Conservation (phyloP, 2,329 filamentous ascomycete genomes). For the Aspergillus sp. region DNA sequence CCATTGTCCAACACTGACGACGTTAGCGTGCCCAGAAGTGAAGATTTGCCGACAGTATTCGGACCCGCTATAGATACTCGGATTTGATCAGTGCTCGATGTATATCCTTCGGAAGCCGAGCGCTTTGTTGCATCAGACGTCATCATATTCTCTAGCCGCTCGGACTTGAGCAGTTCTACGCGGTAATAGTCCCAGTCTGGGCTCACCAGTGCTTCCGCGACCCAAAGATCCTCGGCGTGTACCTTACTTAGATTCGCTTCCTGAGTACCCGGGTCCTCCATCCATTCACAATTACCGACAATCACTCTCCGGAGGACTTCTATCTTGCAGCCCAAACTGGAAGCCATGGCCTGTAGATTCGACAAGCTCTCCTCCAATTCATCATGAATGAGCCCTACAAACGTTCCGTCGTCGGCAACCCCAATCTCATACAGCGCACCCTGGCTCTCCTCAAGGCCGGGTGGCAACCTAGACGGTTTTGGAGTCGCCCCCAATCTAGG, state of each 20-base stretch:
- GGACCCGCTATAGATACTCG: slow-evolving; percentile 85
- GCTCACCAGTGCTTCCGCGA: slow-evolving; percentile 85
- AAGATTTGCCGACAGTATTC: slow-evolving; percentile 90
- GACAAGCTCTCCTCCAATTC: slow-evolving; percentile 89
- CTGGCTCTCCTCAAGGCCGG: slow-evolving; percentile 87
- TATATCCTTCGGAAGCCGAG: slow-evolving; percentile 21
- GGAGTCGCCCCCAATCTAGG: slow-evolving; percentile 58
- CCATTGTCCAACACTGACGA: slow-evolving; percentile 90
- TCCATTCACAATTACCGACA: slow-evolving; percentile 76
- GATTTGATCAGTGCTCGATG: slow-evolving; percentile 68
- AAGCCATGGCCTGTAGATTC: slow-evolving; percentile 86
- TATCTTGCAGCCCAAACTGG: slow-evolving; percentile 82
- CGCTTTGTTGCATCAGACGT: slow-evolving; percentile 3
- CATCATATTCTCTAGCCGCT: slow-evolving; percentile 1
- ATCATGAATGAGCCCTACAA: slow-evolving; percentile 83
- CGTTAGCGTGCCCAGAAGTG: slow-evolving; percentile 80
- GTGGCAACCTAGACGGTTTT: slow-evolving; percentile 56
- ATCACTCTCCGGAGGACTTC: slow-evolving; percentile 77
- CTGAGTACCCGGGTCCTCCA: slow-evolving; percentile 26
- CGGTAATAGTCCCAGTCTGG: slow-evolving; percentile 60
- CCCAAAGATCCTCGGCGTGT: slow-evolving; percentile 66
- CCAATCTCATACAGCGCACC: slow-evolving; percentile 96
- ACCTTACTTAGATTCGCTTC: slow-evolving; percentile 25
- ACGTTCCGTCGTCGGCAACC: slow-evolving; percentile 87
- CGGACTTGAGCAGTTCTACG: slow-evolving; percentile 15